Percentiles rank a stretch among this genome's conserved stretches.
Evolutionary conservation across 2,329 filamentous ascomycete genomes (phyloP).

Genomic region (Neodidymelliopsis sp.): DNA sequence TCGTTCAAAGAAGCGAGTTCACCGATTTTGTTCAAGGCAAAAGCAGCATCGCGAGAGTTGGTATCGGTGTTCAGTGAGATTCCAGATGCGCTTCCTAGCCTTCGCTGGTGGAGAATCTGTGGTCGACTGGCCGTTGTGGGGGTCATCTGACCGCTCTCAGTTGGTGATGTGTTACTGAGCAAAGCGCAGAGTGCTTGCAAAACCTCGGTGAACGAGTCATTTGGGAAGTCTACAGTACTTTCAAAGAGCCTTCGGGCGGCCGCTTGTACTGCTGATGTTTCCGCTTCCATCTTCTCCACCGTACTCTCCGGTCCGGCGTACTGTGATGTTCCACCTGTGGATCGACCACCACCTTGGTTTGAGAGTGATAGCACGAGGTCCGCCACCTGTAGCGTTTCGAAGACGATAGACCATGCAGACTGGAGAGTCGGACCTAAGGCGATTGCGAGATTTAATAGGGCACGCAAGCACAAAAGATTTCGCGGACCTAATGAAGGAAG

Average conservation of each 20-base stretch:
- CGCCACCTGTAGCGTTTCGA: constrained; percentile 91
- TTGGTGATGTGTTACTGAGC: constrained; percentile 54
- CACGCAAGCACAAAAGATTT: constrained; percentile 88
- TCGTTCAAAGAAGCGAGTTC: constrained; percentile 56
- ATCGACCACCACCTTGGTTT: constrained; percentile 32
- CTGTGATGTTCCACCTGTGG: constrained; percentile 20
- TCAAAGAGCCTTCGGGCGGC: constrained; percentile 88
- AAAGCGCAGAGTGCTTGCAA: constrained; percentile 77
- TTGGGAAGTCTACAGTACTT: constrained; percentile 89
- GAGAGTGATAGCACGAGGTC: constrained; percentile 76
- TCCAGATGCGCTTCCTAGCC: constrained; percentile 54
- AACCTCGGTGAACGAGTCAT: constrained; percentile 79
- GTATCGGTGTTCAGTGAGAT: constrained; percentile 50
- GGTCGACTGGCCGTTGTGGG: constrained; percentile 32
- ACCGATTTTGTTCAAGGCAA: constrained; percentile 58
- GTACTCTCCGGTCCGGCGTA: constrained; percentile 34
- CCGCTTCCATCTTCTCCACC: constrained; percentile 65
- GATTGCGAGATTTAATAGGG: constrained; percentile 93
- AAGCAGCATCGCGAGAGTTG: constrained; percentile 55
- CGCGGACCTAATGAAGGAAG: constrained; percentile 75
- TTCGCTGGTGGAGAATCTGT: constrained; percentile 46
- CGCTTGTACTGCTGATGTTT: constrained; percentile 87
- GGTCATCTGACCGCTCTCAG: constrained; percentile 34
- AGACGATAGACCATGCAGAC: constrained; percentile 85
- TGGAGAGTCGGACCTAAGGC: constrained; percentile 88